Evolutionary conservation across 495 filamentous ascomycete species (phyloP).

Genomic region (Aspergillus campestris): DNA sequence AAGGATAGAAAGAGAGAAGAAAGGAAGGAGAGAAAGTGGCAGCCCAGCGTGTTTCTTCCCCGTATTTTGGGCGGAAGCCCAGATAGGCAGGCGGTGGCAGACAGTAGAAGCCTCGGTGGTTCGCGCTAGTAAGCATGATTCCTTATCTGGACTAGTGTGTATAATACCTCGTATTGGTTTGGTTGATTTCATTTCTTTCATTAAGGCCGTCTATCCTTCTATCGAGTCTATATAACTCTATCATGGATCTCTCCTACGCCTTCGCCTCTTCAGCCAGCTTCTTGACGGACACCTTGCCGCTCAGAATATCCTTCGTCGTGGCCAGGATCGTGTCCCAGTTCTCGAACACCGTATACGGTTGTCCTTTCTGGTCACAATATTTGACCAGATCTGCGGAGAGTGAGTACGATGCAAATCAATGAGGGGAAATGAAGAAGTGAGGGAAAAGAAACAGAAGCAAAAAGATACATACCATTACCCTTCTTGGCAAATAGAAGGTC

Average conservation of each 20-base stretch:
- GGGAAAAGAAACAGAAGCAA: not conserved
- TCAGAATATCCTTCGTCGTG: constrained; percentile 64
- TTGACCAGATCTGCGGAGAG: constrained; percentile 59
- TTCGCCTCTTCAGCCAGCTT: constrained; percentile 19
- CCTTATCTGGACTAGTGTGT: too few relatives aligned
- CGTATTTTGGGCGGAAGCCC: too few relatives aligned
- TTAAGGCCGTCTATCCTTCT: too few relatives aligned
- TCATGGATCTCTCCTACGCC: constrained; percentile 1
- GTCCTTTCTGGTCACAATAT: constrained; percentile 67
- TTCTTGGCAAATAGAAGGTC: constrained; percentile 88
- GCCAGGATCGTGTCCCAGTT: constrained; percentile 68
- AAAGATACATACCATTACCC: constrained; percentile 57
- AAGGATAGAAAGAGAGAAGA: too few relatives aligned
- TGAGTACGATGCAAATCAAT: constrained; percentile 1
- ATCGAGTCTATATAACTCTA: too few relatives aligned
- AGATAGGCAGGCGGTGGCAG: too few relatives aligned
- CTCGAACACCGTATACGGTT: constrained; percentile 75
- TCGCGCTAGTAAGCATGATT: too few relatives aligned
- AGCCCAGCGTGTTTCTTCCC: too few relatives aligned
- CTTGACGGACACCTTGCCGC: constrained; percentile 41
- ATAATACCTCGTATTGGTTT: too few relatives aligned
- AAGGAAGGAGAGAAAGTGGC: too few relatives aligned
- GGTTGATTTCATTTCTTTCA: too few relatives aligned
- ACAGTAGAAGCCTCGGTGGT: too few relatives aligned
- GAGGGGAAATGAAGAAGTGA: not conserved